Evolutionary conservation across 257 asterid genomes (phyloP).

Genomic region (Haberlea rhodopensis): DNA sequence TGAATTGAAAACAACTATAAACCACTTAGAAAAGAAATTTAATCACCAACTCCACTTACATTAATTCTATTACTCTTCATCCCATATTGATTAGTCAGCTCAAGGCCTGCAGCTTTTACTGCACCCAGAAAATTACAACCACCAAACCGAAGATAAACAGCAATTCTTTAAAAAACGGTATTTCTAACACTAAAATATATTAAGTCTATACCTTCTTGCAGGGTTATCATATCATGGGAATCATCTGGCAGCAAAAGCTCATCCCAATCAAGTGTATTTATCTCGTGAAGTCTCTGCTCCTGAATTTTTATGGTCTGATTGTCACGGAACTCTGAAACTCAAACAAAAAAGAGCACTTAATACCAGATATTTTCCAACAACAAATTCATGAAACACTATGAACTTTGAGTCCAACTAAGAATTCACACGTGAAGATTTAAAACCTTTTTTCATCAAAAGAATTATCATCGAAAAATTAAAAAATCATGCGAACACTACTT

Average conservation of each 20-base stretch:
- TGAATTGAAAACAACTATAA: not conserved
- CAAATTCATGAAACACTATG: not conserved
- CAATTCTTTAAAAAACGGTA: not conserved
- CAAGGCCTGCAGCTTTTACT: conserved; percentile 53
- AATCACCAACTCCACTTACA: conserved; percentile 47
- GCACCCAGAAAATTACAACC: conserved; percentile 25
- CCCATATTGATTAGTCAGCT: conserved; percentile 44
- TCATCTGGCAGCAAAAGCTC: conserved; percentile 79
- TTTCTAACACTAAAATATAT: conserved; percentile 7
- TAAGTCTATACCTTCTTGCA: conserved; percentile 51
- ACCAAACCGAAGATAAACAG: conserved; percentile 2
- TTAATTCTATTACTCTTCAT: conserved; percentile 32
- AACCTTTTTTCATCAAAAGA: not conserved
- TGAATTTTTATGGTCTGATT: conserved; percentile 48
- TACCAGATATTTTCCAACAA: conserved; percentile 9
- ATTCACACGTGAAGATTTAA: not conserved
- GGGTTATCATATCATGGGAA: conserved; percentile 42
- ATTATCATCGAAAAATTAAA: not conserved
- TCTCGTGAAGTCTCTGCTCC: conserved; percentile 73
- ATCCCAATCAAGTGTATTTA: conserved; percentile 98
- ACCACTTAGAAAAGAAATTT: not conserved
- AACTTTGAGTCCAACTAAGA: not conserved
- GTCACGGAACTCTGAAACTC: conserved; percentile 48
- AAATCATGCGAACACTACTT: not conserved
- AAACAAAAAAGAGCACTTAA: not conserved